Percentiles rank a stretch among this genome's conserved stretches.
Conservation (phyloP, 306 rosid species). For the Ammopiptanthus mongolicus region DNA sequence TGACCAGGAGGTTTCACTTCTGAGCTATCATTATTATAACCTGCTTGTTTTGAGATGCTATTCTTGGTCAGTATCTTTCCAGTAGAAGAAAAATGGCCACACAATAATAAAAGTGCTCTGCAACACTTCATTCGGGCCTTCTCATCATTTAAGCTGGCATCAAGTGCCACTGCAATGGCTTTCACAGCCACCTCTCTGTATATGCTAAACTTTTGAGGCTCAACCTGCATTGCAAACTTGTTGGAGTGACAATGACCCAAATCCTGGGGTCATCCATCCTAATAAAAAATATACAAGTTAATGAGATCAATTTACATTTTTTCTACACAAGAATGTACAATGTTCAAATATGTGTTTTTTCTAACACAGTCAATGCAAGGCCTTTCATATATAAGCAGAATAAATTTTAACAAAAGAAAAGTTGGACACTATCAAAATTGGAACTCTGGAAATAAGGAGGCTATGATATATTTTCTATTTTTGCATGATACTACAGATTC, state of each 20-base stretch:
- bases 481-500: constrained; percentile 24
- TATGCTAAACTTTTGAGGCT: constrained; percentile 37
- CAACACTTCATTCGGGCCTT: constrained; percentile 47
- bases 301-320: constrained; percentile 9
- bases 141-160: constrained; percentile 54
- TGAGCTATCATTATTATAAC: constrained; percentile 14
- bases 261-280: background rate
- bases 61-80: constrained; percentile 39
- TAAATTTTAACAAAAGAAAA: background rate
- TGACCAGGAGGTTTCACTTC: constrained; percentile 26
- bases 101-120: constrained; percentile 55
- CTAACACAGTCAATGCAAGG: background rate
- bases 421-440: background rate
- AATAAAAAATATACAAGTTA: background rate
- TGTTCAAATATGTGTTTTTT: background rate
- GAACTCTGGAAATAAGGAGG: background rate
- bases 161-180: constrained; percentile 55
- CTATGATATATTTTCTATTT: background rate
- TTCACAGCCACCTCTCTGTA: constrained; percentile 60
- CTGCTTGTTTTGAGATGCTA: constrained; percentile 35
- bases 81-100: constrained; percentile 51
- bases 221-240: no score
- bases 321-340: background rate
- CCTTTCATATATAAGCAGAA: background rate
- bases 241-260: no score